Base-by-base conservation (phyloP, 495 filamentous ascomycete genomes). In the Lasiosphaeria hispida region DNA sequence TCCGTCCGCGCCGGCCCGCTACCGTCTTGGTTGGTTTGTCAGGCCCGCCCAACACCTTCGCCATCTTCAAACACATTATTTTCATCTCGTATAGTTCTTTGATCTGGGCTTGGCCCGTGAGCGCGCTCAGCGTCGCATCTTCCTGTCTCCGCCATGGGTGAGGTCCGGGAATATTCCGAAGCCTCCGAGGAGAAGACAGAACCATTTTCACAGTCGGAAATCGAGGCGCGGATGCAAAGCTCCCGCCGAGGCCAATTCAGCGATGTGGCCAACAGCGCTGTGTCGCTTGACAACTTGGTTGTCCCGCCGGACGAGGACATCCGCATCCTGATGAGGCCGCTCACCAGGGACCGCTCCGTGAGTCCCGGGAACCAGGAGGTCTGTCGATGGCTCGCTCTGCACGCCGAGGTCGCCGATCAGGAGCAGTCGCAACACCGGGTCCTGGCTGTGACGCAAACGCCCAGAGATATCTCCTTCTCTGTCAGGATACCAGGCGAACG, bases 161-260 rank as follows among this genome's bases (percentile, higher is more conserved):
- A 79, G 53, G 57, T 63, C 33, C 53, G 55, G 55, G 69, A 67
- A 45, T 61, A 60, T 56, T 65, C 69, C 18, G 64, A 64, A 43
- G 59, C 53, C 45, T 78, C 77, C 14, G 76, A 80, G 69, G 72
- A 77, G 66, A 78, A 72, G 64, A 80, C 77, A 42, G 75, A 80
- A 62, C 73, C 75, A 18, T 78, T 80, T 58, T 79, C 77, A 37
- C 65, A 77, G 47, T 74, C 77, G 36, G 76, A 80, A 53, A 72
- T 79, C 55, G 69, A 74, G 33, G 67, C 63, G 35, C 61, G 68
- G 8, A 48, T 70, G 41, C 48, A 62, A 5, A 59, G 52, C 10
- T 54, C 70, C 33, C 72, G 75, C 50, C 63, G 75, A 48, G 67
- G 65, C 38, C 62, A 71, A 38, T 55, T 64, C 30, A 63, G 68